Conservation (phyloP, 1,284 basidiomycete species). For the Ceratobasidium sp. region DNA sequence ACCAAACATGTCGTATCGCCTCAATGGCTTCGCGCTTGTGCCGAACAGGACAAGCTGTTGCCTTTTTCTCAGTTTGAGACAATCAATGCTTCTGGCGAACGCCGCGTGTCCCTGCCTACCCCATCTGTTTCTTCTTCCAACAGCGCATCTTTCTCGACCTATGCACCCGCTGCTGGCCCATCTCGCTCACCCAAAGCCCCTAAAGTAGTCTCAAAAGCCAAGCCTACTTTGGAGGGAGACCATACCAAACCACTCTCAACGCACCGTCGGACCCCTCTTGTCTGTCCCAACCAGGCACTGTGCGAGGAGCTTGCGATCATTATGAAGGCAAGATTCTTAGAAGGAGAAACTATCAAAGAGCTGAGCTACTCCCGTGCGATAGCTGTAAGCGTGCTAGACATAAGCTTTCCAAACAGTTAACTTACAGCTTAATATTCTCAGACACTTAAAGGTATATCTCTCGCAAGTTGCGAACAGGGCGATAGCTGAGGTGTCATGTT, state of each 20-base stretch:
- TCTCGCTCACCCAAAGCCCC: background rate
- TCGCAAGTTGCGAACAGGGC: too few species aligned
- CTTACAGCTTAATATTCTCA: too few species aligned
- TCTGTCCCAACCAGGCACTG: constrained; percentile 72
- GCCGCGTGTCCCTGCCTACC: background rate
- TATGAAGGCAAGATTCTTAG: constrained; percentile 65
- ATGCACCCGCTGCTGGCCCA: constrained; percentile 5
- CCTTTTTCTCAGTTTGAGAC: constrained; percentile 44
- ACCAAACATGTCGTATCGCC: constrained; percentile 72
- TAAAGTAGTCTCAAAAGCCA: background rate
- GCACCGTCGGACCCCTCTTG: constrained; percentile 67
- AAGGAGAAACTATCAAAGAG: constrained; percentile 71
- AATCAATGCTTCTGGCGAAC: constrained; percentile 29
- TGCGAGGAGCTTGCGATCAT: constrained; percentile 68
- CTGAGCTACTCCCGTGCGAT: constrained; percentile 74
- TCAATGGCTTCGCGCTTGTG: constrained; percentile 71
- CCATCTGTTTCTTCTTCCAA: background rate
- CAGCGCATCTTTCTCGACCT: background rate
- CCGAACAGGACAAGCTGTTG: constrained; percentile 47
- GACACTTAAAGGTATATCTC: constrained; percentile 73
- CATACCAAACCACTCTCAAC: constrained; percentile 66
- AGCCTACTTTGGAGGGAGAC: constrained; percentile 32
- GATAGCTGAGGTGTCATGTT: background rate
- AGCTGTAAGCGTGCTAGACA: constrained; percentile 61
- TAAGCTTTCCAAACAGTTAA: constrained; percentile 24